Evolutionary conservation across 1,139 yeast genomes (phyloP).

Genomic region (Entelexis sorbosivorans): DNA sequence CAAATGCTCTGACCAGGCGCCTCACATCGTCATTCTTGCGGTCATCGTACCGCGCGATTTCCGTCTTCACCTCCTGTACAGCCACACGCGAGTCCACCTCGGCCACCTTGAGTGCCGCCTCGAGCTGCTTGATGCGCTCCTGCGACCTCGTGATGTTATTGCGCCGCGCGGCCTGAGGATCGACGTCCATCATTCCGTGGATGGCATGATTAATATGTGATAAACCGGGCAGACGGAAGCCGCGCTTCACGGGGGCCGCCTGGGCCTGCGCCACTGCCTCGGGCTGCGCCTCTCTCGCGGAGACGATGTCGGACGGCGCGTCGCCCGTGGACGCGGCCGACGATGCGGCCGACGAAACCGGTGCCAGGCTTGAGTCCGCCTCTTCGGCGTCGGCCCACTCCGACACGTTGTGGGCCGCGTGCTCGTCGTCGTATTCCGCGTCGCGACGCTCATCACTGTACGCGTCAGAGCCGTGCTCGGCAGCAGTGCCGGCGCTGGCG

Average conservation of each 20-base stretch:
- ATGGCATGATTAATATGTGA: conserved; percentile 51
- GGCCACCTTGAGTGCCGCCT: conserved; percentile 50
- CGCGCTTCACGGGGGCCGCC: conserved; percentile 22
- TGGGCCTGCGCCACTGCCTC: too few relatives aligned
- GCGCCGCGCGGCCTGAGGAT: conserved; percentile 55
- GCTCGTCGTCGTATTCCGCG: background rate
- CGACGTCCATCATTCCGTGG: conserved; percentile 58
- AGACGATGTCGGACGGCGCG: background rate
- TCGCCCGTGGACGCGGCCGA: background rate
- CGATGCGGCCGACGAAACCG: background rate
- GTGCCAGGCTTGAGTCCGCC: background rate
- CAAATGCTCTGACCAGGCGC: conserved; percentile 45
- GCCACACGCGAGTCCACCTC: conserved; percentile 46
- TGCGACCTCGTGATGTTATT: conserved; percentile 44
- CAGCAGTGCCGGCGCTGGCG: background rate
- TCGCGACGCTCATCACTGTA: background rate
- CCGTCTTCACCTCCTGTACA: conserved; percentile 40
- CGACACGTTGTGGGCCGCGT: background rate
- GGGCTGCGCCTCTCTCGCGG: background rate
- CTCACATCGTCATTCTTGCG: conserved; percentile 37
- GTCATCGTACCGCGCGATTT: conserved; percentile 41
- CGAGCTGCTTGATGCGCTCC: conserved; percentile 43
- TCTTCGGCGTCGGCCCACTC: background rate
- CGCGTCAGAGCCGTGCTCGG: too few relatives aligned
- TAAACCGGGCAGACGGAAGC: conserved; percentile 39